Evolutionary conservation across 2,329 filamentous ascomycete genomes (phyloP).

Genomic region (Diplodia mutila): DNA sequence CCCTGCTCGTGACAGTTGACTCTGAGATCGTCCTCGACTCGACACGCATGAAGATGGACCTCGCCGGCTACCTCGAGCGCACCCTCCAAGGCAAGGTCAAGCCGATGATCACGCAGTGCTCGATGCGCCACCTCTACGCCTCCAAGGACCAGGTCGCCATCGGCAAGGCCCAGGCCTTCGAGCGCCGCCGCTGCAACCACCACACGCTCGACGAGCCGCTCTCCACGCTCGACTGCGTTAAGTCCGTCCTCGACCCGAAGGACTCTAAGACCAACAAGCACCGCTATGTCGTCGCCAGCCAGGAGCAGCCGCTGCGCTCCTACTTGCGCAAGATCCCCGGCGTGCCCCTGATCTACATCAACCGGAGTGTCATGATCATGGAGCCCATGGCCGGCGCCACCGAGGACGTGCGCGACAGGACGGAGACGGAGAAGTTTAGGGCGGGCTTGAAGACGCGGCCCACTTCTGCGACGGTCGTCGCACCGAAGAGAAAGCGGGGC

Average conservation of each 20-base stretch:
- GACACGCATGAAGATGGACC: constrained; percentile 84
- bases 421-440: constrained; percentile 76
- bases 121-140: constrained; percentile 76
- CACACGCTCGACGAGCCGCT: constrained; percentile 74
- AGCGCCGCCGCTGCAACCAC: constrained; percentile 78
- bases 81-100: constrained; percentile 88
- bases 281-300: constrained; percentile 76
- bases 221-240: constrained; percentile 69
- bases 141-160: constrained; percentile 65
- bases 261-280: constrained; percentile 72
- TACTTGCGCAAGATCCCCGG: constrained; percentile 69
- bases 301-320: constrained; percentile 67
- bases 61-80: constrained; percentile 74
- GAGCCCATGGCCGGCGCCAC: constrained; percentile 75
- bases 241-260: constrained; percentile 79
- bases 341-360: constrained; percentile 78
- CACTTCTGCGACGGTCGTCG: constrained; percentile 28
- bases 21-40: constrained; percentile 83
- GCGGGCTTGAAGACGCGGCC: constrained; percentile 62
- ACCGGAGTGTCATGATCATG: constrained; percentile 77
- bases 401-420: constrained; percentile 64
- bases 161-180: constrained; percentile 72
- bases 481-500: constrained; percentile 43
- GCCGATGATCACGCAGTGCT: constrained; percentile 82
- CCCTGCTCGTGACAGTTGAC: constrained; percentile 62